Evolutionary conservation across 208 protist species (phyloP), one percentile per base, ranked within the genome.

Genomic region (Trichomonas vaginalis): DNA sequence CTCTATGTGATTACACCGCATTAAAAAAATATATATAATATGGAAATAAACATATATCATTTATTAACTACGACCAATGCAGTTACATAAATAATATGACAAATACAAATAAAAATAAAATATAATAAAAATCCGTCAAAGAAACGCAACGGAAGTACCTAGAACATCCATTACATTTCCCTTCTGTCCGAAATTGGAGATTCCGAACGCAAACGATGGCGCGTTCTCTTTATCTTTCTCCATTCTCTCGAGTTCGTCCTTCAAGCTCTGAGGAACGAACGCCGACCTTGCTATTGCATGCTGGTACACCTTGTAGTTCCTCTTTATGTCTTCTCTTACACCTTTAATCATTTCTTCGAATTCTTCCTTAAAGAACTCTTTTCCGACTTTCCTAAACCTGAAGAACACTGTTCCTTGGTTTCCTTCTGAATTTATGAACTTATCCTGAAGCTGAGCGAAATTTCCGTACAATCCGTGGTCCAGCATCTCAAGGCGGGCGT

Each of bases 401-500:
- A 61, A 48, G 45, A 95, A 79, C 23, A 47, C 14, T 92, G 45
- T 35, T 92, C 86, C 86, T 9, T 92, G 45, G 37, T 92, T 92
- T 39, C 86, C 86, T 40, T 92, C 86, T 4, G 40, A 17, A 21
- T 45, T 51, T 47, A 92, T 8, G 51, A 92, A 92, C 15, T 40
- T 51, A 10, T 51, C 27, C 15, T 39, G 40, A 14, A 92, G 17
- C 8, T 51, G 6, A 27, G 0, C 1, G 6, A 49, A 92, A 1
- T 92, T 39, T 2, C n/a, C 40, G 8, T 39, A 35, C 8, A 47
- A 32, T 0, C 86, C 86, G 17, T 92, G 87, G 10, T 45, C 23
- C 1, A 90, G 88, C 15, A 95, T 49, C n/a, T 98, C 96, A 14
- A 98, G 96, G 17, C 97, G 39, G 3, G 98, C 79, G 70, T 96